Base-by-base conservation (phyloP, 768 basidiomycete species). In the Pleurotus tuoliensis region DNA sequence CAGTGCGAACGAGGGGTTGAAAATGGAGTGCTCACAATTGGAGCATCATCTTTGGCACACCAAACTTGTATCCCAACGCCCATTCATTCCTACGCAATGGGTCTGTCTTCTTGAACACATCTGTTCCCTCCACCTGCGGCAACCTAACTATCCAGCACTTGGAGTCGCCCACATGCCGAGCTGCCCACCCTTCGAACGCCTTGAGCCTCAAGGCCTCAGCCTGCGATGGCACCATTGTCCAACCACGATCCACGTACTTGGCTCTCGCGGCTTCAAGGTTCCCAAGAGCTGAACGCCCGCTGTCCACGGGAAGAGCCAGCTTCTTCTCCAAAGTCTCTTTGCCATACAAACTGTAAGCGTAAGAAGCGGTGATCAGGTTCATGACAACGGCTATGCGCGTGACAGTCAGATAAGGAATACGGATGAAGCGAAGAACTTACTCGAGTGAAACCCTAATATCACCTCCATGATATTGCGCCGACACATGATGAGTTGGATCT, bases 401-500 rank as follows among this genome's bases (percentile, higher is more conserved):
- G 51, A 52, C 24, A 18, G 16, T 43, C 25, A 50, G 16, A 8
- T 15, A 24, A 40, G n/a, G 15, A 22, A 40, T 53, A 16, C 0
- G 13, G 20, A 52, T 9, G 16, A 9, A 22, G 7, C 7, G 11
- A 8, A 18, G 30, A 37, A 8, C 62, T 3, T 45, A 68, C 67
- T 67, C n/a, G 67, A 68, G 22, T 68, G 67, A 30, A 64, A 68
- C 5, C 57, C 58, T 4, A 67, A 39, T 22, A 68, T 59, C 18
- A 61, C 51, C 34, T 69, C 67, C 54, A 76, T 57, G 5, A 74
- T 68, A 9, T 63, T 59, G 54, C 59, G 4, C 47, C 37, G 4
- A 38, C 73, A 53, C 18, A 70, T 66, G 15, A 80, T 71, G 34
- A 80, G 52, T 56, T 80, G 77, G 2, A 78, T 60, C 30, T 64